Evolutionary conservation across 2,329 filamentous ascomycete genomes (phyloP).

Genomic region (Claviceps monticola): DNA sequence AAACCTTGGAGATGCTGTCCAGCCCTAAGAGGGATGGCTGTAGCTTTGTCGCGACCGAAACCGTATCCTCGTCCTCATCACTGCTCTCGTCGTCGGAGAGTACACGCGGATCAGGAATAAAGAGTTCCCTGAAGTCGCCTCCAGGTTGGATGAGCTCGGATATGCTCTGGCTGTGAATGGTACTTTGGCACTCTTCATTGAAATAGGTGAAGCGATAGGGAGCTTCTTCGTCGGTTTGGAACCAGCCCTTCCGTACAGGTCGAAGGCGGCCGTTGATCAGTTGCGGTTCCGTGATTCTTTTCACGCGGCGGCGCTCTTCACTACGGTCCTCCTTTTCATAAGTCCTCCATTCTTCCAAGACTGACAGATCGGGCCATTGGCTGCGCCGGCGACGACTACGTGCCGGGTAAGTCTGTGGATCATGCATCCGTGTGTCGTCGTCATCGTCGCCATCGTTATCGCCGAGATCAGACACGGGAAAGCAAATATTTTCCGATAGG

Average conservation of each 20-base stretch:
- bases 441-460: constrained; percentile 24
- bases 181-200: constrained; percentile 92
- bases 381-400: constrained; percentile 45
- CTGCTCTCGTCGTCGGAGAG: constrained; percentile 62
- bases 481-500: constrained; percentile 83
- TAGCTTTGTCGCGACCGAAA: constrained; percentile 12
- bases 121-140: constrained; percentile 72
- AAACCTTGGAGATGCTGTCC: constrained; percentile 28
- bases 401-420: constrained; percentile 20
- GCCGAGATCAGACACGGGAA: constrained; percentile 73
- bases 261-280: constrained; percentile 81
- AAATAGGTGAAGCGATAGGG: constrained; percentile 98
- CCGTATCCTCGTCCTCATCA: constrained; percentile 32
- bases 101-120: constrained; percentile 72
- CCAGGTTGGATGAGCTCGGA: constrained; percentile 83
- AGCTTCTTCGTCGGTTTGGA: constrained; percentile 72
- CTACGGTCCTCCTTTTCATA: constrained; percentile 76
- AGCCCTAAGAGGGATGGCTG: constrained; percentile 12
- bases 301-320: constrained; percentile 67
- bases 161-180: constrained; percentile 90
- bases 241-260: constrained; percentile 70
- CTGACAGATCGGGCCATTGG: constrained; percentile 75
- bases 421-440: constrained; percentile 48
- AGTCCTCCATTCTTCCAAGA: constrained; percentile 78
- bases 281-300: constrained; percentile 87